Base-by-base conservation (phyloP, 495 filamentous ascomycete species). In the Cercophora scortea region DNA sequence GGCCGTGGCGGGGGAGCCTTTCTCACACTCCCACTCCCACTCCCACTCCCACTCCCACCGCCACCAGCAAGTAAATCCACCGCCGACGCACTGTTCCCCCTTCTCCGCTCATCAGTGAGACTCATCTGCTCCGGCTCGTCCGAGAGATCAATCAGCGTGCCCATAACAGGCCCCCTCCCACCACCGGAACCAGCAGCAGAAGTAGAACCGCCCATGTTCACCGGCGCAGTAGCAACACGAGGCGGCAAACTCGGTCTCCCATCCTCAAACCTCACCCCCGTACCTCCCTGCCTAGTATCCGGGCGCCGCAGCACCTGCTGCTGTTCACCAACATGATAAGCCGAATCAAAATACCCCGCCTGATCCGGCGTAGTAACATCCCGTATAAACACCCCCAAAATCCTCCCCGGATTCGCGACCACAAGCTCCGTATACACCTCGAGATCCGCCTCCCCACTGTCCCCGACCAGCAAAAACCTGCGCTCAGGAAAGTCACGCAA, bases 361-460 rank as follows among this genome's bases (percentile, higher is more conserved):
- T 72, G 72, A 11, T 81, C 74, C 6, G 85, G 73, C 0, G 89
- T 95, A 0, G 94, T 96, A 16, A 97, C 85, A 67, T 99, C 94
- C 18, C 93, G 80, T 53, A 99, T 96, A 64, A 95, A 99, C 33
- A 99, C 79, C 0, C 65, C 78, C 9, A 95, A 61, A 34, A 99
- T 83, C 35, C 87, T 77, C 0, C 87, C 87, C 0, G 89, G 93
- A 63, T 95, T 85, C 10, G 85, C 82, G 17, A 90, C 58, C 0
- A 84, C 89, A n/a, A 95, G 77, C 53, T 99, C 92, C 0, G 90
- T 96, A 61, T 99, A 99, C 0, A 99, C 90, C 66, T 98, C 93
- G 3, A 98, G 76, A 68, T 98, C 93, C 5, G 91, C 92, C 67
- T 98, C 93, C 17, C 93, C 93, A 59, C 90, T 96, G 60, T 98